phyloP scores from a whole-genome alignment of 192 early-diverging fungal species.

The Gigaspora rosea region DNA sequence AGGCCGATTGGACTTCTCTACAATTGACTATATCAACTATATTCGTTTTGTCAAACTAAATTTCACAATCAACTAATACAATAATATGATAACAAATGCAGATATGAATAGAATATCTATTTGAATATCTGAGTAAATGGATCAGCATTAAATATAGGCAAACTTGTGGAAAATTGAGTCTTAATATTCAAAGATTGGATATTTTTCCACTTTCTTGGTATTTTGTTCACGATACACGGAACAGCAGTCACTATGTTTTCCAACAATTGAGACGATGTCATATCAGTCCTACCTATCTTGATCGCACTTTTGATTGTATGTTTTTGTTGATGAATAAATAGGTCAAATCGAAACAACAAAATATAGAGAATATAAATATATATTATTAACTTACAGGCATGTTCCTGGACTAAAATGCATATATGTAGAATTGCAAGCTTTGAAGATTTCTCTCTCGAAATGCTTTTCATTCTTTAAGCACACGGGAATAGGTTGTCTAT shows the following conservation, averaged over 20 bases:
- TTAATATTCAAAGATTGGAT: slow-evolving; percentile 87
- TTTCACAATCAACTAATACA: too few species aligned
- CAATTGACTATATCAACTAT: too few species aligned
- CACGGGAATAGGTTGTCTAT: slow-evolving; percentile 72
- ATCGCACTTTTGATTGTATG: slow-evolving; percentile 55
- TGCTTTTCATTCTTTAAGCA: slow-evolving; percentile 59
- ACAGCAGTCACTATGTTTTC: slow-evolving; percentile 78
- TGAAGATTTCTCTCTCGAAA: slow-evolving; percentile 62
- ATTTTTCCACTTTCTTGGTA: slow-evolving; percentile 81
- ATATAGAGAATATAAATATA: background rate
- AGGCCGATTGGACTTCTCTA: too few species aligned
- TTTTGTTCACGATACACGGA: slow-evolving; percentile 58
- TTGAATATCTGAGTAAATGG: too few species aligned
- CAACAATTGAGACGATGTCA: slow-evolving; percentile 60
- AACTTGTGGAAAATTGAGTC: slow-evolving; percentile 70
- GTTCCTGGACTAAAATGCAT: slow-evolving; percentile 59
- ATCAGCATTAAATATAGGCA: slow-evolving; percentile 76
- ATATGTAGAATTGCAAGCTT: slow-evolving; percentile 65
- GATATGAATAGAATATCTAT: too few species aligned
- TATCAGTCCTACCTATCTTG: slow-evolving; percentile 68
- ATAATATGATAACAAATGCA: too few species aligned
- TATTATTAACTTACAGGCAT: slow-evolving; percentile 54
- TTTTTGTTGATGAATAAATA: slow-evolving; percentile 39
- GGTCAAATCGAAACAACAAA: slow-evolving; percentile 12
- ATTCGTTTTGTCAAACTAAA: too few species aligned